Base-by-base conservation (phyloP, 2,329 filamentous ascomycete genomes). In the Talaromyces sp. region DNA sequence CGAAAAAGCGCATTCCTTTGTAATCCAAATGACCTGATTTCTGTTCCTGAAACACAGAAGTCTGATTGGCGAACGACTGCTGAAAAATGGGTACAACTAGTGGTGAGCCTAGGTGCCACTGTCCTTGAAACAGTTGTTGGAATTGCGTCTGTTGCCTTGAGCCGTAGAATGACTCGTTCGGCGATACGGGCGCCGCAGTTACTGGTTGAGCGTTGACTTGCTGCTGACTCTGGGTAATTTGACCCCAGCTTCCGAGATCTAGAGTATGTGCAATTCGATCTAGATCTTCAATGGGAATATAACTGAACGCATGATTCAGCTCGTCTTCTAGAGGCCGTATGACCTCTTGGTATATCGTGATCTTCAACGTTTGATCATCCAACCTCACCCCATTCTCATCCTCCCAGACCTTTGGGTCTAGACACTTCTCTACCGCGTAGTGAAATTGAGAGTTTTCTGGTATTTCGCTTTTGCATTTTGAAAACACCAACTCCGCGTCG, bases 261-360 rank as follows among this genome's bases (percentile, higher is more conserved):
- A 63, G 7, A 31, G 28, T 44, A 35, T 63, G 55, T 18, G 55
- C 55, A 50, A 63, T 18, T 9, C 56, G 31, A 39, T 63, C 61
- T 25, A 63, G 25, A 46, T 55, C 44, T 42, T 63, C 61, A n/a
- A 63, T 63, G 28, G 61, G 44, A 16, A 56, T 63, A 33, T 58
- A 52, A 12, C 61, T 52, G 46, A 63, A 63, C 1, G 54, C 55
- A 35, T 58, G 61, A 12, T 58, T 56, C 35, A 63, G 42, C 31
- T 63, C 61, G 28, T 63, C 61, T 58, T 62, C 60, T 33, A 62
- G 40, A 0, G 60, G 60, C 14, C 40, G 18, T n/a, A 62, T 40
- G 28, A 62, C 56, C 11, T 58, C 60, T 21, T 62, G 39, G 42
- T 62, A 62, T n/a, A 62, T 58, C 25, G 46, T 25, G 6, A 25